phyloP scores from a whole-genome alignment of 2,329 filamentous ascomycete species.

The Metarhizium rileyi region DNA sequence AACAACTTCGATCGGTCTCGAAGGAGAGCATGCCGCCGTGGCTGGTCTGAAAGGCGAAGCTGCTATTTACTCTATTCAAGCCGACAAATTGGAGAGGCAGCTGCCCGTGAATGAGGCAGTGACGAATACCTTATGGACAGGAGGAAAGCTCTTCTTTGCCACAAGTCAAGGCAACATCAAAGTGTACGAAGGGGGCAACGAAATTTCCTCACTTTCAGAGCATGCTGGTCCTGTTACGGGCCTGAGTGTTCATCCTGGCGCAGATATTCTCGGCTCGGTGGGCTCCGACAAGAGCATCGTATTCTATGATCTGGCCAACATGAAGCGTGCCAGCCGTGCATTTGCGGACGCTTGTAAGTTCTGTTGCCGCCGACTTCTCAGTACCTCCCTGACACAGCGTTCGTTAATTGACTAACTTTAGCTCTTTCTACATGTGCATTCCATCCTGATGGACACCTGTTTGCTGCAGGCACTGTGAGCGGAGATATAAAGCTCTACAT shows the following conservation, averaged over 20 bases:
- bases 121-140: slow-evolving; percentile 55
- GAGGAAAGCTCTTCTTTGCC: slow-evolving; percentile 59
- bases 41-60: slow-evolving; percentile 67
- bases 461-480: slow-evolving; percentile 71
- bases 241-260: slow-evolving; percentile 73
- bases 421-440: slow-evolving; percentile 72
- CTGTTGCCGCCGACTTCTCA: not conserved
- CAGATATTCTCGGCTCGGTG: slow-evolving; percentile 74
- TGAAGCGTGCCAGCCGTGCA: slow-evolving; percentile 64
- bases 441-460: slow-evolving; percentile 92
- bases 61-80: slow-evolving; percentile 64
- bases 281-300: slow-evolving; percentile 88
- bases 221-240: slow-evolving; percentile 76
- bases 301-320: slow-evolving; percentile 67
- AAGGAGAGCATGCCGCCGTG: slow-evolving; percentile 59
- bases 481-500: slow-evolving; percentile 86
- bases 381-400: not conserved
- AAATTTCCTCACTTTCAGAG: slow-evolving; percentile 61
- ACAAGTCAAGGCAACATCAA: slow-evolving; percentile 72
- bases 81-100: slow-evolving; percentile 57
- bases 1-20: slow-evolving; percentile 38
- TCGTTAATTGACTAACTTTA: slow-evolving; percentile 22
- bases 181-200: slow-evolving; percentile 62
- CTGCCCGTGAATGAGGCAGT: slow-evolving; percentile 59
- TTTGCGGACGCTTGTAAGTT: slow-evolving; percentile 70